Base-by-base conservation (phyloP, 2,329 filamentous ascomycete species). In the Reticulascus tulasneorum region DNA sequence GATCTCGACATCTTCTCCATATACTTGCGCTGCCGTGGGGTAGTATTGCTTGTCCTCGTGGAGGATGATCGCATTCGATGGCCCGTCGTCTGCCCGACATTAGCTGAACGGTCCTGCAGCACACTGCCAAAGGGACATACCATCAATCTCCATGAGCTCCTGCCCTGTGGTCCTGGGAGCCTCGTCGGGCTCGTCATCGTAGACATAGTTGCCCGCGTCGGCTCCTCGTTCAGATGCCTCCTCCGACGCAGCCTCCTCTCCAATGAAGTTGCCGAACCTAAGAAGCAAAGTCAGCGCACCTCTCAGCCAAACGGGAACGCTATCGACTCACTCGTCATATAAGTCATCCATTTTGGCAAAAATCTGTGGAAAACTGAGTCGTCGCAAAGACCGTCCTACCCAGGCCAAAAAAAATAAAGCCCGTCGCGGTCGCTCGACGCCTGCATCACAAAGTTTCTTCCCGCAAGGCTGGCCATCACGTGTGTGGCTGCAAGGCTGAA, bases 41-140 rank as follows among this genome's bases (percentile, higher is more conserved):
- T 98, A 98, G 64, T 98, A 98, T 60, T 97, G 93, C 63, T 98
- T 98, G 67, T 98, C 93, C 71, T 98, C 93, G 66, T 98, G 93
- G 29, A 98, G 77, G 39, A 98, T 77, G n/a, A 98, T 89, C 33
- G 93, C 91, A 61, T 97, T 98, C 6, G 90, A 96, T 4, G 91
- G 86, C 11, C 86, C 89, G 60, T 88, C 79, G 9, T 46, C 47
- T 48, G 34, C 25, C 23, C n/a, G 20, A 24, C 27, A 23, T 38
- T 15, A 41, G 38, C 17, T 15, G 6, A 9, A 12, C 11, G n/a
- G 9, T 11, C 18, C 9, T 15, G 17, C 21, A 28, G 11, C 9
- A n/a, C n/a, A 30, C 4, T 2, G 9, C 7, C 12, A 18, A 3
- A 15, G 12, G 5, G 21, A 50, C 69, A 40, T 63, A 85, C 82